Conservation (phyloP, 768 basidiomycete species). For the Cantharellus anzutake region DNA sequence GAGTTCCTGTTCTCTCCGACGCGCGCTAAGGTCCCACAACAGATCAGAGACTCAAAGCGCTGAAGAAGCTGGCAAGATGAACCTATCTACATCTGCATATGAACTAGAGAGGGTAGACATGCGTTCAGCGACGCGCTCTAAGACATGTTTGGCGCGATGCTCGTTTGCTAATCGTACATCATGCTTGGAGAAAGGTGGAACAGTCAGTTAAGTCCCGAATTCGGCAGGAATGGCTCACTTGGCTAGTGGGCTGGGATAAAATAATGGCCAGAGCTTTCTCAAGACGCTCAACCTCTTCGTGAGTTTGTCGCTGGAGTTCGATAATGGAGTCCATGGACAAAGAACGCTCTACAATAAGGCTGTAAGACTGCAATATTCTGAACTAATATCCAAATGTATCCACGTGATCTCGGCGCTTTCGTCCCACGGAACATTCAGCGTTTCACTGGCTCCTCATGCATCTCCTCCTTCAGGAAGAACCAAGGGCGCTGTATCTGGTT, state of each 20-base stretch:
- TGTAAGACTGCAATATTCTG: background rate
- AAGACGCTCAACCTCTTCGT: constrained; percentile 89
- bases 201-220: background rate
- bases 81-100: constrained; percentile 58
- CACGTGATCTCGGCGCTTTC: background rate
- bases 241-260: constrained; percentile 31
- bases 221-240: constrained; percentile 13
- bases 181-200: constrained; percentile 3
- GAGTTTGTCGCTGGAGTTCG: constrained; percentile 86
- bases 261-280: constrained; percentile 73
- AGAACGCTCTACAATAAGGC: background rate
- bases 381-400: background rate
- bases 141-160: constrained; percentile 79
- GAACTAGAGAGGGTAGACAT: constrained; percentile 42
- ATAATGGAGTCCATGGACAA: constrained; percentile 71
- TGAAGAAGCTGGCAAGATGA: constrained; percentile 4
- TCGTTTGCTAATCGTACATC: constrained; percentile 42
- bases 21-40: constrained; percentile 13
- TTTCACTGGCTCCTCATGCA: constrained; percentile 30
- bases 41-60: background rate
- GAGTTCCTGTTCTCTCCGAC: constrained; percentile 42
- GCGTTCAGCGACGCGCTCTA: constrained; percentile 62
- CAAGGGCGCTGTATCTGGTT: constrained; percentile 53
- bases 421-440: background rate
- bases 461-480: constrained; percentile 48